phyloP scores from a whole-genome alignment of 75 land plant species.

The Selaginella tamariscina region DNA sequence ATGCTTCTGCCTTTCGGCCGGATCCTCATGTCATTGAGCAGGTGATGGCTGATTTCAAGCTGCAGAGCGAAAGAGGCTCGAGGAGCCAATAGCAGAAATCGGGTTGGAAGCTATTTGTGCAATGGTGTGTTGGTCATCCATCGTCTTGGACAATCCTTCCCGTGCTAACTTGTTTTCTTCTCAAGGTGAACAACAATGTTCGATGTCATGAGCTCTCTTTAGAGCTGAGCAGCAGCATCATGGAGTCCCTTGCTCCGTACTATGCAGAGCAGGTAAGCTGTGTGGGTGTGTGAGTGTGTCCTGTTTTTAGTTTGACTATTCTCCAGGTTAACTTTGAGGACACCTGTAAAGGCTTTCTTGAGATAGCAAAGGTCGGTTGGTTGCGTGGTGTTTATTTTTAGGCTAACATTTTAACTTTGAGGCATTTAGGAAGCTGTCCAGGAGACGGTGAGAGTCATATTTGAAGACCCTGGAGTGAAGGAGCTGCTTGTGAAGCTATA shows the following conservation, averaged over 20 bases:
- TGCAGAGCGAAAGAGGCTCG: slow-evolving; percentile 69
- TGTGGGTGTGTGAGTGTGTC: too few species aligned
- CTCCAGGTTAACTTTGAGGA: slow-evolving; percentile 98
- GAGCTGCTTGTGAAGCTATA: slow-evolving; percentile 81
- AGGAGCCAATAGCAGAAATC: slow-evolving; percentile 83
- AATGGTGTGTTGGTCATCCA: slow-evolving; percentile 55
- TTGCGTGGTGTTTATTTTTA: not conserved
- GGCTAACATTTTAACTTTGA: not conserved
- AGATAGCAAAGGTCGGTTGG: slow-evolving; percentile 79
- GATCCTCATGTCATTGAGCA: slow-evolving; percentile 13
- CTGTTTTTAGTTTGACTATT: not conserved
- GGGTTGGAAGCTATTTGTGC: slow-evolving; percentile 88
- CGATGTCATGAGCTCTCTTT: slow-evolving; percentile 84
- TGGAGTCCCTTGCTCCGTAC: slow-evolving; percentile 81
- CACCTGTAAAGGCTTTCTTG: slow-evolving; percentile 96
- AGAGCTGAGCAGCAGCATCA: slow-evolving; percentile 65
- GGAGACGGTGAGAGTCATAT: slow-evolving; percentile 68
- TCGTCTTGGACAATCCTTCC: not conserved
- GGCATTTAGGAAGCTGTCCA: slow-evolving; percentile 74
- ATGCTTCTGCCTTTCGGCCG: not conserved
- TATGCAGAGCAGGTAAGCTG: slow-evolving; percentile 93
- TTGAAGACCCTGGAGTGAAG: slow-evolving; percentile 96
- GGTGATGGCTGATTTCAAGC: slow-evolving; percentile 96
- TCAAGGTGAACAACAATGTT: slow-evolving; percentile 85
- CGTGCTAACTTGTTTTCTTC: not conserved